Base-by-base conservation (phyloP, 2,329 filamentous ascomycete species). In the Botryotinia globosa region DNA sequence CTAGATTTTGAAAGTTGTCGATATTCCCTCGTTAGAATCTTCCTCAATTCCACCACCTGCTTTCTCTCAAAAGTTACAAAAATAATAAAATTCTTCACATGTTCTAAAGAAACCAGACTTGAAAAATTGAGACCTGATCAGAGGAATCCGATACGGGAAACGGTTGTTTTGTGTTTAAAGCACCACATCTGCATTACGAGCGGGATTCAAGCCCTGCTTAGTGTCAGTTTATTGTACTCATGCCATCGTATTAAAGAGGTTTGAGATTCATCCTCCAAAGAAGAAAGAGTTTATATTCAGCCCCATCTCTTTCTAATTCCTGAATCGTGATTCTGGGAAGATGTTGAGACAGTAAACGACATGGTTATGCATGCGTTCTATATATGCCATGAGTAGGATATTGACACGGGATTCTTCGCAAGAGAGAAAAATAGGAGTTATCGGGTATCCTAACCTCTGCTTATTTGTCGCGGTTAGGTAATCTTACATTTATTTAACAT, bases 41-140 rank as follows among this genome's bases (percentile, higher is more conserved):
- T 54, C 3, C 25, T n/a, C 25, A 12, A 54, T 7, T 29, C 12
- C 3, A 3, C 4, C 25, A 14, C 25, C 48, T 25, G 48, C 10
- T 3, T 14, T 51, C 48, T n/a, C 48, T 4, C 10, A n/a, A 20
- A n/a, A 4, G 4, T 2, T 51, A 12, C 25, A 10, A 4, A 14
- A n/a, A 51, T 8, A 51, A n/a, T 14, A 10, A n/a, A n/a, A 51
- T 51, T n/a, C 5, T 51, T 14, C 48, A 12, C 48, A 25, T 5
- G 25, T 1, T n/a, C 4, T 3, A n/a, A 1, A 25, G 10, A n/a
- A 6, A 6, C n/a, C 1, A 14, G 25, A 51, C 1, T 14, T n/a
- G 25, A n/a, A 51, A 10, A 51, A 5, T n/a, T 14, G 1, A n/a
- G 10, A n/a, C 10, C 6, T 14, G 48, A n/a, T 14, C 4, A n/a